Evolutionary conservation across 805 yeast species (phyloP), one percentile per base, ranked within the genome.

Genomic region (Saccharomycodes ludwigii): DNA sequence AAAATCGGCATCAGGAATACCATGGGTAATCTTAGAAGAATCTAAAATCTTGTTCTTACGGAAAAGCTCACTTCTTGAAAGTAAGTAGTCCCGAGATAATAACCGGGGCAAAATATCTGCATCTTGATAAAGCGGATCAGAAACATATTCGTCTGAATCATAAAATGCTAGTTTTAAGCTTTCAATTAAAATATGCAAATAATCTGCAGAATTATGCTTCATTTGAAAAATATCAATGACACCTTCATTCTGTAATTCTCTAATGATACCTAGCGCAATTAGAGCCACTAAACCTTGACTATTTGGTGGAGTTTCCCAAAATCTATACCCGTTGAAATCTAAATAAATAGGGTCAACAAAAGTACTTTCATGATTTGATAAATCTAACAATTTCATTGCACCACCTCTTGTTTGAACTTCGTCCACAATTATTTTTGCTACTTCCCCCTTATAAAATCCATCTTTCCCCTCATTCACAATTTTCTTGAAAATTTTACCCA

Each of bases 251-350:
- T 70, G 71, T 36, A 81, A 59, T 22, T 69, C 68, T 41, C 64
- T 65, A 39, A 81, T 65, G 27, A 76, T 60, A 0, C 88, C 91
- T 30, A 79, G 52, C 0, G 88, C 74, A 12, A 78, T 56, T 30
- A 81, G 57, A 0, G 86, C 91, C 27, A 81, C 80, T 10, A 81
- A 53, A 6, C 93, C 93, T 33, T 81, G 83, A 4, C 88, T 83
- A 51, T 75, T 80, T 10, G 94, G 94, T 8, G 94, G 91, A 39
- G 80, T 73, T 50, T 81, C 91, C 82, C 86, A 76, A 17, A 81
- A 59, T 18, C 61, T 65, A 30, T 65, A 61, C 8, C 69, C 79
- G 29, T 67, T 57, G 34, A 73, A 63, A 21, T 67, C 64, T 33
- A 68, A 51, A 12, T 56, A 54, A 13, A 80, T 69, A 3, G 93